A percentile compares a stretch with the other conserved stretches of the same genome.
Evolutionary conservation across 768 basidiomycete genomes (phyloP).

Genomic region (Hypholoma fasciculare): DNA sequence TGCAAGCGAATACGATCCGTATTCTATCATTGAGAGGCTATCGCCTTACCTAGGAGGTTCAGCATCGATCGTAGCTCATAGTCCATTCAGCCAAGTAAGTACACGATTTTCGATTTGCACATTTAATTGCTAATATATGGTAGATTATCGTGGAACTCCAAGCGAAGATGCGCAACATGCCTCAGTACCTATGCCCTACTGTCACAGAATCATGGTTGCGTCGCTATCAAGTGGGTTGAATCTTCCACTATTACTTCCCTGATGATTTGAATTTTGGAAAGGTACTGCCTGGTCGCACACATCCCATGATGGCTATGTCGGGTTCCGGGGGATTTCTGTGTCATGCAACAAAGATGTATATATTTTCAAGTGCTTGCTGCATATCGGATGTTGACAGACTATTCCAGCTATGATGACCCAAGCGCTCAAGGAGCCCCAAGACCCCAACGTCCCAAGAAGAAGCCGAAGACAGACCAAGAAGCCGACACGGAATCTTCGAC

Average conservation of each 20-base stretch:
- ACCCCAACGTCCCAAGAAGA: conserved; percentile 47
- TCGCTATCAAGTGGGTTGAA: conserved; percentile 69
- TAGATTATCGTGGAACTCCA: conserved; percentile 82
- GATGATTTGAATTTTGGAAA: conserved; percentile 13
- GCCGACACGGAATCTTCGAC: background rate
- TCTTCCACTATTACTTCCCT: background rate
- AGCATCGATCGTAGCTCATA: conserved; percentile 83
- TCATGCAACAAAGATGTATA: conserved; percentile 83
- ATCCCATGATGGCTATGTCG: conserved; percentile 91
- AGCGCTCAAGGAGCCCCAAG: conserved; percentile 53
- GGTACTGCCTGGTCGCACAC: conserved; percentile 93
- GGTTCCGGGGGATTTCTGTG: conserved; percentile 89
- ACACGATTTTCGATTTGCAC: background rate
- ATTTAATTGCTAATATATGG: background rate
- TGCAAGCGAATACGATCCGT: conserved; percentile 83
- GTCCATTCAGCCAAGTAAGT: conserved; percentile 73
- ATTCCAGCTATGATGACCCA: conserved; percentile 62
- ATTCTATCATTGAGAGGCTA: conserved; percentile 73
- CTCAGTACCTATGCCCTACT: conserved; percentile 73
- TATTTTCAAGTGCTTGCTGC: background rate
- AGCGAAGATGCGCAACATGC: conserved; percentile 60
- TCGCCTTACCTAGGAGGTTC: conserved; percentile 83
- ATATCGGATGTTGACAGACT: background rate
- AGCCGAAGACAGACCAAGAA: conserved; percentile 21
- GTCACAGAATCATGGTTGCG: conserved; percentile 88